These are phyloP conservation scores for Rhynchospora breviuscula DNA, from an alignment of 176 grass and related monocot genomes.

Conservation along the genomic window DNA sequence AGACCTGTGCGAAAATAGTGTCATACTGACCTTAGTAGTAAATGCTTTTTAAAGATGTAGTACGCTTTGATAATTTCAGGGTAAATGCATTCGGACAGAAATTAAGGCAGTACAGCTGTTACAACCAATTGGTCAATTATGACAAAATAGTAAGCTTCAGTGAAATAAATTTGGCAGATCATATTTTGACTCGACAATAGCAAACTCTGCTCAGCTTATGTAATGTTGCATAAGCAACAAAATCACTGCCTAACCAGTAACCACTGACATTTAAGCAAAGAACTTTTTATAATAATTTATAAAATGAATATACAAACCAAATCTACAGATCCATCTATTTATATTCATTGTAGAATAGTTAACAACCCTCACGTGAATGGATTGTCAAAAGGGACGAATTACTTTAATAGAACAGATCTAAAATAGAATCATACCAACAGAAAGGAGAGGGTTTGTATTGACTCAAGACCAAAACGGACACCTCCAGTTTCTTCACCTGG, in stretches of 20 bases:
- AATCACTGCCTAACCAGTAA: background rate
- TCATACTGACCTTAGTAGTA: background rate
- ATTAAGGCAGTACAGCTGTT: constrained; percentile 7
- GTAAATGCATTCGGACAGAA: background rate
- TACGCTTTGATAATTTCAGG: background rate
- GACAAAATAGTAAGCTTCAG: background rate
- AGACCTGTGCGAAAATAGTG: background rate
- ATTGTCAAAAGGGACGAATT: background rate
- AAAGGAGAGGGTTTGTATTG: constrained; percentile 48
- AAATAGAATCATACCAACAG: constrained; percentile 41
- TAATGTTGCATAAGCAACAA: background rate
- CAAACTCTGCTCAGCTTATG: background rate
- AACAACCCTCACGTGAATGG: background rate
- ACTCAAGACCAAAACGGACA: constrained; percentile 65
- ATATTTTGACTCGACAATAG: background rate
- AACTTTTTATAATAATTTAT: background rate
- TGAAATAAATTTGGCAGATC: background rate
- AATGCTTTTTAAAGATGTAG: background rate
- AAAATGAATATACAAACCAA: background rate
- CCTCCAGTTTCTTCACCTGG: constrained; percentile 83
- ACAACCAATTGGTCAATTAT: background rate
- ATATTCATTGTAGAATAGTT: background rate
- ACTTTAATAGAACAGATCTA: background rate
- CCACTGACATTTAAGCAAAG: background rate
- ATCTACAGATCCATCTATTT: background rate